Conservation (phyloP, 2,329 filamentous ascomycete genomes). For the Aspergillus ochraceus region DNA sequence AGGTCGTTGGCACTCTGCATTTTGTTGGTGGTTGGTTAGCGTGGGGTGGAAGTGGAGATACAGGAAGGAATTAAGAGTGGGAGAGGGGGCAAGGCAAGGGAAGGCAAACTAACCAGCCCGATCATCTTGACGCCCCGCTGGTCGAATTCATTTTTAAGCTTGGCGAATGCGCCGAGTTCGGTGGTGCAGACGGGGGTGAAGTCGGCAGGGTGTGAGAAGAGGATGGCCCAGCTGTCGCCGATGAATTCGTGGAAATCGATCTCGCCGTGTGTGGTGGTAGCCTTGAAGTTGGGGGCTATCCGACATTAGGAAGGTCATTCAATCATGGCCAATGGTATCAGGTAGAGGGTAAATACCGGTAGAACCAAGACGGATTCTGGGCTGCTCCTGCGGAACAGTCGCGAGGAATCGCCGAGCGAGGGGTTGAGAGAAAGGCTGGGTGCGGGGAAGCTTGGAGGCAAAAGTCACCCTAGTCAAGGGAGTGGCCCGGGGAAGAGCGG, state of each 20-base stretch:
- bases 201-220: constrained; percentile 73
- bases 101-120: constrained; percentile 58
- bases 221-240: constrained; percentile 67
- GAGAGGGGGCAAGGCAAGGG: too few species aligned
- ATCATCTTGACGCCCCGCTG: constrained; percentile 89
- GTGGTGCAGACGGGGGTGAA: constrained; percentile 97
- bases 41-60: background rate
- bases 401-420: constrained; percentile 30
- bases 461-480: constrained; percentile 16
- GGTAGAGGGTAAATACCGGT: constrained; percentile 25
- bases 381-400: constrained; percentile 31
- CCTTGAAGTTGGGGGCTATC: constrained; percentile 66
- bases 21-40: constrained; percentile 1
- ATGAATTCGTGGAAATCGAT: constrained; percentile 74
- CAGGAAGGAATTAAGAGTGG: too few species aligned
- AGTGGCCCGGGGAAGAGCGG: constrained; percentile 22
- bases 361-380: constrained; percentile 36
- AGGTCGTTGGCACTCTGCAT: constrained; percentile 73
- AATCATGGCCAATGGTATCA: background rate
- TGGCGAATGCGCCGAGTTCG: constrained; percentile 90
- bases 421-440: constrained; percentile 25
- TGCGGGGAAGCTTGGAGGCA: constrained; percentile 18
- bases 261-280: constrained; percentile 64
- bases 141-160: constrained; percentile 84
- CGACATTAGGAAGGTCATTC: background rate